Conservation (phyloP, 1,284 basidiomycete species). For the Puccinia novopanici region DNA sequence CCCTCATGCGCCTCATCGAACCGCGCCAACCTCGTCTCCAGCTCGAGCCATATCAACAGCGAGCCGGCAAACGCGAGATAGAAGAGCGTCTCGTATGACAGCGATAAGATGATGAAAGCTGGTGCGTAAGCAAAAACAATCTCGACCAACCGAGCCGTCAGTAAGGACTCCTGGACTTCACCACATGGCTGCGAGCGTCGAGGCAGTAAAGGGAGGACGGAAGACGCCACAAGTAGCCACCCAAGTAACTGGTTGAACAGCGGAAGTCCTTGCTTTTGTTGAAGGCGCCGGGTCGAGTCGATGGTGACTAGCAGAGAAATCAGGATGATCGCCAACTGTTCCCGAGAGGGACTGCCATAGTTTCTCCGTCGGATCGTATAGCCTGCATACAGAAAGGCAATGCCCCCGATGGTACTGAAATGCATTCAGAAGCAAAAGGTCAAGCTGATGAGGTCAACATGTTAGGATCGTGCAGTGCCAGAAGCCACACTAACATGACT, state of each 20-base stretch:
- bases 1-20: neutral
- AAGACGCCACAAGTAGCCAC: constrained; percentile 64
- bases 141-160: constrained; percentile 53
- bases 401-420: constrained; percentile 26
- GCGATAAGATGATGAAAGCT: constrained; percentile 76
- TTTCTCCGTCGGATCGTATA: neutral
- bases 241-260: constrained; percentile 67
- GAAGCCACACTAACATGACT: constrained; percentile 64
- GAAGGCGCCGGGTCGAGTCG: constrained; percentile 67
- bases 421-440: neutral
- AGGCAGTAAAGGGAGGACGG: constrained; percentile 42
- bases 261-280: constrained; percentile 71
- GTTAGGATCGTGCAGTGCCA: neutral
- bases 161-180: neutral
- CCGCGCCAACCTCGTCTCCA: constrained; percentile 64
- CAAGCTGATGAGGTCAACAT: neutral
- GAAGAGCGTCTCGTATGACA: constrained; percentile 80
- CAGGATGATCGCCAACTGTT: constrained; percentile 62
- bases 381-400: constrained; percentile 22
- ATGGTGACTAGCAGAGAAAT: constrained; percentile 65
- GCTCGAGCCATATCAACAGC: constrained; percentile 70
- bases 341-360: constrained; percentile 23
- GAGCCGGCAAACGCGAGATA: constrained; percentile 70
- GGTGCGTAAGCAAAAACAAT: constrained; percentile 67
- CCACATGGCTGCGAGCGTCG: neutral